Percentiles rank a stretch among this genome's conserved stretches.
phyloP scores from a whole-genome alignment of 1,284 basidiomycete genomes.

The Marasmius sp. region DNA sequence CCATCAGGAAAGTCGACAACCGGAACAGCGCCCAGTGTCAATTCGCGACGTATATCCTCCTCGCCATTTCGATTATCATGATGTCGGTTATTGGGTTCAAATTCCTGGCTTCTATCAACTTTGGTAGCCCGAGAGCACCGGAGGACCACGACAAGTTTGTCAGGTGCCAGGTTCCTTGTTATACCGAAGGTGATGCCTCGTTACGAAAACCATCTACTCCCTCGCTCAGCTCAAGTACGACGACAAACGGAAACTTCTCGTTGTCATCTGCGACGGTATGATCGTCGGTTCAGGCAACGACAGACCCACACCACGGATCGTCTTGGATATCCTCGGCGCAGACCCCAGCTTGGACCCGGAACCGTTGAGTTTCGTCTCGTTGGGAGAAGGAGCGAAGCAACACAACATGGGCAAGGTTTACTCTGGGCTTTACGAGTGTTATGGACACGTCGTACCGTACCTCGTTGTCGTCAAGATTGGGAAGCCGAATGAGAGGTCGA shows the following conservation, averaged over 20 bases:
- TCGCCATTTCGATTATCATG: constrained; percentile 91
- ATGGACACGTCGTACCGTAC: constrained; percentile 96
- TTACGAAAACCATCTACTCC: constrained; percentile 93
- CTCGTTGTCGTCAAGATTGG: constrained; percentile 96
- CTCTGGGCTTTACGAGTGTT: constrained; percentile 92
- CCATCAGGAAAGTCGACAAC: constrained; percentile 89
- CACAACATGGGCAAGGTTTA: constrained; percentile 99
- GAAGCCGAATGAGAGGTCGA: constrained; percentile 89
- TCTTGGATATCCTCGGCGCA: constrained; percentile 94
- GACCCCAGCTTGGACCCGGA: constrained; percentile 94
- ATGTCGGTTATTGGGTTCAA: constrained; percentile 97
- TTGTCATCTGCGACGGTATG: constrained; percentile 98
- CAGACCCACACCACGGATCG: constrained; percentile 88
- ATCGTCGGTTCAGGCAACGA: constrained; percentile 97
- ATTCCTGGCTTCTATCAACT: constrained; percentile 93
- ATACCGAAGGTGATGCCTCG: constrained; percentile 92
- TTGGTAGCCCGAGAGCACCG: constrained; percentile 79
- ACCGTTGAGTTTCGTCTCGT: constrained; percentile 89
- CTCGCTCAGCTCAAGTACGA: constrained; percentile 95
- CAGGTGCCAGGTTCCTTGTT: constrained; percentile 97
- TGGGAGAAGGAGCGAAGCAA: constrained; percentile 95
- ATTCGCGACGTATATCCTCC: constrained; percentile 91
- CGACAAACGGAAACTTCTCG: constrained; percentile 94
- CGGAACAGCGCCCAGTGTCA: constrained; percentile 90
- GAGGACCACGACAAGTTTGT: constrained; percentile 99